Conservation (phyloP, 129 eudicot genomes). For the Arctium lappa region DNA sequence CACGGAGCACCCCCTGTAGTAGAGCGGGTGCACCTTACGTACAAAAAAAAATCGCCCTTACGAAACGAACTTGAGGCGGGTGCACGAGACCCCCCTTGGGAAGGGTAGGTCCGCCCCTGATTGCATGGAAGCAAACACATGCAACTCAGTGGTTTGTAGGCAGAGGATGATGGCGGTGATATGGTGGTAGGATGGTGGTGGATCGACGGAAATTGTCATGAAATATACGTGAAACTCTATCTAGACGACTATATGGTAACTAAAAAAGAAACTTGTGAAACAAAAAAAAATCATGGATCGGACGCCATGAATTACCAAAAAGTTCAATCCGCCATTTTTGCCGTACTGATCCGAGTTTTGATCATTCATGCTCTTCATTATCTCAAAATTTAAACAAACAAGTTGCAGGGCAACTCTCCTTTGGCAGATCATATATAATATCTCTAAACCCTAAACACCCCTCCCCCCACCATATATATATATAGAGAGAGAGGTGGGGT, state of each 20-base stretch:
- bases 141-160: not conserved
- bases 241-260: not conserved
- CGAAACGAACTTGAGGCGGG: too few relatives aligned
- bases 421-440: conserved; percentile 19
- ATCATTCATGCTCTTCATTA: not conserved
- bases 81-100: too few relatives aligned
- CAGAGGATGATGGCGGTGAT: not conserved
- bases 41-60: too few relatives aligned
- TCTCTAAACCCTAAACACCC: not conserved
- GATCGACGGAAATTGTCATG: not conserved
- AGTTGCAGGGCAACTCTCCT: conserved; percentile 42
- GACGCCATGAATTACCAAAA: too few relatives aligned
- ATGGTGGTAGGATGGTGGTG: not conserved
- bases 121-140: too few relatives aligned
- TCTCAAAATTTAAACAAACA: conserved; percentile 14
- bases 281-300: not conserved
- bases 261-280: too few relatives aligned
- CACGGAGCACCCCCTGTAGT: too few relatives aligned
- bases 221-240: too few relatives aligned
- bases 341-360: not conserved
- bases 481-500: too few relatives aligned
- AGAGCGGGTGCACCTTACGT: too few relatives aligned
- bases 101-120: too few relatives aligned
- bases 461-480: not conserved
- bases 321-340: not conserved